These are phyloP conservation scores for Cryphonectria radicalis DNA, from an alignment of 2,329 filamentous ascomycete genomes.

Conservation along the genomic window DNA sequence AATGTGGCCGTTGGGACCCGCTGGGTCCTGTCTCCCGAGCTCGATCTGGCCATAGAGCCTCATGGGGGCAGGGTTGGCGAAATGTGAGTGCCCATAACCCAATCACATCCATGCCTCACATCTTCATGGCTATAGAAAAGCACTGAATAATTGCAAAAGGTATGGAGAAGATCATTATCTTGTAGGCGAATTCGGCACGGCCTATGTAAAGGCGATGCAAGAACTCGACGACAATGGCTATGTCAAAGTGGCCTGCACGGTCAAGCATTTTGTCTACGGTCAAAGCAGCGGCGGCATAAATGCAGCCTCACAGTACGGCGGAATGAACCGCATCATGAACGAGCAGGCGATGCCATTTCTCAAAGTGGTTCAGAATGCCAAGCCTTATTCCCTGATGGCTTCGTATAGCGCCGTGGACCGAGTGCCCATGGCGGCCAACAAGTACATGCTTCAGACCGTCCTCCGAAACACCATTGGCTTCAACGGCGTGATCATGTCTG, in stretches of 20 bases:
- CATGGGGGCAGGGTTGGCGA: constrained; percentile 36
- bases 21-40: constrained; percentile 41
- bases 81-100: constrained; percentile 27
- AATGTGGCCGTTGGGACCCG: constrained; percentile 38
- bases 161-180: constrained; percentile 41
- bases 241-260: constrained; percentile 41
- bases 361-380: constrained; percentile 36
- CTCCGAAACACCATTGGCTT: constrained; percentile 38
- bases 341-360: constrained; percentile 38
- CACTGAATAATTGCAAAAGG: constrained; percentile 24
- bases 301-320: constrained; percentile 38
- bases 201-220: constrained; percentile 43
- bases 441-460: constrained; percentile 38
- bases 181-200: constrained; percentile 38
- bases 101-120: neutral
- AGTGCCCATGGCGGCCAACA: constrained; percentile 40
- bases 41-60: constrained; percentile 41
- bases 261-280: constrained; percentile 45
- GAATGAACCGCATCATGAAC: constrained; percentile 42
- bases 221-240: constrained; percentile 39
- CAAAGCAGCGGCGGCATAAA: constrained; percentile 40
- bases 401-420: constrained; percentile 40
- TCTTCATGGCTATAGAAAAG: too few species aligned
- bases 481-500: constrained; percentile 41
- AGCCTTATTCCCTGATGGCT: constrained; percentile 38